Percentiles rank a stretch among this genome's conserved stretches.
Conservation (phyloP, 2,329 filamentous ascomycete genomes). For the Pestalotiopsis sp. region DNA sequence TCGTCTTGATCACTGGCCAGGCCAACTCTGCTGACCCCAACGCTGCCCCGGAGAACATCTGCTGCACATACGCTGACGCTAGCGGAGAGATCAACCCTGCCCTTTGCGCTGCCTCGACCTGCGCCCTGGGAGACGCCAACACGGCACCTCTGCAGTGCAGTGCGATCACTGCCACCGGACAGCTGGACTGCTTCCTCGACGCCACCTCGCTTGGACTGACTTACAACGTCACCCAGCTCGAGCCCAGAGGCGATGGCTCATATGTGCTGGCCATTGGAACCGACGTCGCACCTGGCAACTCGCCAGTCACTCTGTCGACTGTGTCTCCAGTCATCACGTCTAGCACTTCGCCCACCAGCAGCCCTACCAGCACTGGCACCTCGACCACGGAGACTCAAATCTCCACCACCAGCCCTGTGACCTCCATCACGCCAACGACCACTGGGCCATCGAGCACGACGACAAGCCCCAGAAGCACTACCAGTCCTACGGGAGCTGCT, state of each 20-base stretch:
- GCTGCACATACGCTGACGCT: background rate
- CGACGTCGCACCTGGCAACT: background rate
- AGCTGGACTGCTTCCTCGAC: background rate
- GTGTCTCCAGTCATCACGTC: background rate
- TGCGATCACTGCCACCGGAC: background rate
- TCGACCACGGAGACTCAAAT: background rate
- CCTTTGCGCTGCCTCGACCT: background rate
- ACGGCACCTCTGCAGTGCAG: conserved; percentile 2
- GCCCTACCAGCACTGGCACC: background rate
- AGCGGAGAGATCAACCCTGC: background rate
- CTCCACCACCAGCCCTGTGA: background rate
- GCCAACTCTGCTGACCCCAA: background rate
- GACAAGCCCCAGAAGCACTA: background rate
- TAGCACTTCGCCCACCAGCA: too few relatives aligned
- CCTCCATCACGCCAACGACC: background rate
- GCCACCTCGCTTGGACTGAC: background rate
- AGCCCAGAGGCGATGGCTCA: background rate
- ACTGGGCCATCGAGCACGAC: background rate
- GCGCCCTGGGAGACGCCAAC: background rate
- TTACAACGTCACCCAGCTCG: background rate
- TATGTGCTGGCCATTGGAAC: background rate
- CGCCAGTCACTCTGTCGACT: background rate
- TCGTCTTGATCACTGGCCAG: background rate
- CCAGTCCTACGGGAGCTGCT: background rate
- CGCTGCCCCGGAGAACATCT: background rate